Evolutionary conservation across 495 filamentous ascomycete genomes (phyloP).

Genomic region (Saxispiralis lemnorum): DNA sequence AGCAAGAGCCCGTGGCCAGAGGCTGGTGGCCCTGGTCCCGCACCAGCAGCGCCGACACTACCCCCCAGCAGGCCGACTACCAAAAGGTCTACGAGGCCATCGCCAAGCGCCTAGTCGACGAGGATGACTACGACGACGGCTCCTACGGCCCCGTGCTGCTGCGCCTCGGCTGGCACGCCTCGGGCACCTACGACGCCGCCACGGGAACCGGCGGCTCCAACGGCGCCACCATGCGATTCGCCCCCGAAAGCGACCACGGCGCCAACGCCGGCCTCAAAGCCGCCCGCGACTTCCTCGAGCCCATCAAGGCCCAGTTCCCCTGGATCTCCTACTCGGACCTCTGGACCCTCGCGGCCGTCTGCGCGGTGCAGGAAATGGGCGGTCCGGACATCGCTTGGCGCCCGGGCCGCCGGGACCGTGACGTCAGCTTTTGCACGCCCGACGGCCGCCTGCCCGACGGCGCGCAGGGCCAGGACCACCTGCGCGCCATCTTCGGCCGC

Average conservation of each 20-base stretch:
- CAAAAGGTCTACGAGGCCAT: slow-evolving; percentile 90
- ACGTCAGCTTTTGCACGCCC: slow-evolving; percentile 75
- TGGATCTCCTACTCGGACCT: slow-evolving; percentile 95
- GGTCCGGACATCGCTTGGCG: slow-evolving; percentile 79
- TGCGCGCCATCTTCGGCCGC: slow-evolving; percentile 83
- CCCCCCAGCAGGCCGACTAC: slow-evolving; percentile 69
- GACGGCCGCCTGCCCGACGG: slow-evolving; percentile 92
- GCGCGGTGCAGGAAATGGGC: slow-evolving; percentile 85
- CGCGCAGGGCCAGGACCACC: slow-evolving; percentile 58
- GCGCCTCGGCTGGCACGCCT: slow-evolving; percentile 23
- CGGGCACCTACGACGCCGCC: slow-evolving; percentile 53
- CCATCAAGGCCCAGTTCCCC: slow-evolving; percentile 73
- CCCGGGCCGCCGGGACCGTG: slow-evolving; percentile 63
- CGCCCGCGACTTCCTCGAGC: slow-evolving; percentile 83
- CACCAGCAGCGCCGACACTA: too few relatives aligned
- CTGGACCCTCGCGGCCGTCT: slow-evolving; percentile 79
- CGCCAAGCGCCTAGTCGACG: slow-evolving; percentile 58
- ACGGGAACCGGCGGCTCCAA: slow-evolving; percentile 88
- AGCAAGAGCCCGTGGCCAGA: too few relatives aligned
- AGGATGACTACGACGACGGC: slow-evolving; percentile 92
- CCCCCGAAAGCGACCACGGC: slow-evolving; percentile 78
- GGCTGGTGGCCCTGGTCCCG: too few relatives aligned
- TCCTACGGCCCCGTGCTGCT: slow-evolving; percentile 67
- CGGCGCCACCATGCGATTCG: slow-evolving; percentile 94
- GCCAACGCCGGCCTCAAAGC: slow-evolving; percentile 73